Percentiles rank a stretch among this genome's conserved stretches.
phyloP scores from a whole-genome alignment of 2,329 filamentous ascomycete species.

The Phialophora expanda region DNA sequence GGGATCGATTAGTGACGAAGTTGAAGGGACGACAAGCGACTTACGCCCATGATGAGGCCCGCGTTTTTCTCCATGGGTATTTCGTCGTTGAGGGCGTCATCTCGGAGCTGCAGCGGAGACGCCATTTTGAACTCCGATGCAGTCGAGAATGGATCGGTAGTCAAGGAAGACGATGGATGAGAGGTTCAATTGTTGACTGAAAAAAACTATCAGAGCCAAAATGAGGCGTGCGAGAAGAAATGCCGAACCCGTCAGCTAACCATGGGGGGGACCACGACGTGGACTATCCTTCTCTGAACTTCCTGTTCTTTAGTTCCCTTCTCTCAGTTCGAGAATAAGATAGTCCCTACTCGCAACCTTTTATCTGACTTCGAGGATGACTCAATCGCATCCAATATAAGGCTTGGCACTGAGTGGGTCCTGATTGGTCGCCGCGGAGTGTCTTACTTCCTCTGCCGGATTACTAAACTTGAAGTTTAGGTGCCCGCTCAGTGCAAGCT shows the following conservation, averaged over 20 bases:
- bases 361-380: neutral
- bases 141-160: neutral
- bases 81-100: conserved; percentile 29
- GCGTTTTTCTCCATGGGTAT: conserved; percentile 50
- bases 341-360: neutral
- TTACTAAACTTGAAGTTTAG: conserved; percentile 10
- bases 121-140: conserved; percentile 24
- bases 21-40: conserved; percentile 38
- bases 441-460: conserved; percentile 14
- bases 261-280: neutral
- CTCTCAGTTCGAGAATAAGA: neutral
- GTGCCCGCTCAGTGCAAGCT: neutral
- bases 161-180: neutral
- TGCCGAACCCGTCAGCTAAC: neutral
- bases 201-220: neutral
- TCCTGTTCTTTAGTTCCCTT: neutral
- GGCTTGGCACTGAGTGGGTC: conserved; percentile 12
- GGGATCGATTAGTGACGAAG: conserved; percentile 5
- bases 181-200: neutral
- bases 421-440: conserved; percentile 17
- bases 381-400: neutral
- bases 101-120: conserved; percentile 15
- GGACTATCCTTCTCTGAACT: neutral
- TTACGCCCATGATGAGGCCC: conserved; percentile 60
- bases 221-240: neutral